These are phyloP conservation scores for Talaromyces funiculosus DNA, from an alignment of 2,329 filamentous ascomycete genomes.

Conservation along the genomic window DNA sequence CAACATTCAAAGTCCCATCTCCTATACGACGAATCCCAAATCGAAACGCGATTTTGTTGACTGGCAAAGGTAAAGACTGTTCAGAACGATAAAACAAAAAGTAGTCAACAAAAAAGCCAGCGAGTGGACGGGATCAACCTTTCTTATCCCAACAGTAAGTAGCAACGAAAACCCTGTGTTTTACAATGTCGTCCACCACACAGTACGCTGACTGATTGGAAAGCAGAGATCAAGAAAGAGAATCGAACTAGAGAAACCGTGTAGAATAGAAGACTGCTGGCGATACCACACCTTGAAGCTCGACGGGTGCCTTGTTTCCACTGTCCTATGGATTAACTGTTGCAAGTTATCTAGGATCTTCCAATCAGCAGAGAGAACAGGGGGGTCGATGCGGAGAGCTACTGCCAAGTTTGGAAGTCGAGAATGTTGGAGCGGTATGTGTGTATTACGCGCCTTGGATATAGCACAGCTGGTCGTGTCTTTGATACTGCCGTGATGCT, in stretches of 20 bases:
- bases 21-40: background rate
- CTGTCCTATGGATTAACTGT: background rate
- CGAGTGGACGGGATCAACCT: conserved; percentile 11
- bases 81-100: background rate
- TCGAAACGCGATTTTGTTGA: background rate
- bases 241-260: background rate
- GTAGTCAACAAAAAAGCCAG: conserved; percentile 6
- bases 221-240: background rate
- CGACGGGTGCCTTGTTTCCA: background rate
- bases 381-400: conserved; percentile 7
- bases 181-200: conserved; percentile 4
- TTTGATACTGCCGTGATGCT: background rate
- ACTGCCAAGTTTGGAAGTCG: background rate
- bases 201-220: background rate
- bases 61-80: conserved; percentile 11
- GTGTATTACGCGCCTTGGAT: background rate
- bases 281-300: background rate
- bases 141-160: conserved; percentile 4
- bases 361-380: conserved; percentile 4
- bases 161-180: background rate
- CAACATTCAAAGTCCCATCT: background rate
- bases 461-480: background rate
- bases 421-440: conserved; percentile 14
- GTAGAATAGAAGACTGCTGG: background rate
- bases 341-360: conserved; percentile 5